Base-by-base conservation (phyloP, 805 yeast species). In the Candida insectalens region DNA sequence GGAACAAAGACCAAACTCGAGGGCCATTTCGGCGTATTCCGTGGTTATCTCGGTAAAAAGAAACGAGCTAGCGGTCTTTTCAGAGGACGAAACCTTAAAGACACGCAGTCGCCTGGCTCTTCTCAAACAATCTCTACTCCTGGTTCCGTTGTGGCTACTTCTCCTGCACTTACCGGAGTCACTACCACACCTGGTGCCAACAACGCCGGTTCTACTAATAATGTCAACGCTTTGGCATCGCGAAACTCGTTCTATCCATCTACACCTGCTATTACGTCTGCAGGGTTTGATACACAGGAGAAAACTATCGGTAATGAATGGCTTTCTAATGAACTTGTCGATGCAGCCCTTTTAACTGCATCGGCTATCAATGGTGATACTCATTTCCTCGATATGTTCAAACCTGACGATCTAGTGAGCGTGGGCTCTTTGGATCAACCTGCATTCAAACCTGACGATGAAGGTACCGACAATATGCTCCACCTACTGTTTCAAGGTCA, bases 1-100 rank as follows among this genome's bases (percentile, higher is more conserved):
- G 62, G 60, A 3, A 62, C 63, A 27, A 26, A 22, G 5, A 39
- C 50, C 6, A 36, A 39, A 23, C 38, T 42, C 16, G 55, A 69
- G 29, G 94, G 95, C 1, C 94, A 92, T 10, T 87, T 84, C 61
- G 94, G 94, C 1, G 92, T 83, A 1, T 83, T 85, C 46, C 67
- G 67, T 42, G 78, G 78, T 1, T 12, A 5, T 15, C n/a, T n/a
- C n/a, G n/a, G n/a, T n/a, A n/a, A n/a, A n/a, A n/a, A n/a, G n/a
- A n/a, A n/a, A n/a, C n/a, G n/a, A n/a, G 12, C 23, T 7, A 12
- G 12, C 10, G 23, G 23, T 21, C 10, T 12, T 12, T 8, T 8
- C 10, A 7, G 12, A 8, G 23, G 23, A 7, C 7, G 23, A 12
- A 21, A 21, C 10, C 23, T 7, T 12, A 7, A 12, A 7, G 12